A percentile compares a stretch with the other conserved stretches of the same genome.
These are phyloP conservation scores for Dichotomopilus funicola DNA, from an alignment of 2,329 filamentous ascomycete genomes.

Conservation along the genomic window DNA sequence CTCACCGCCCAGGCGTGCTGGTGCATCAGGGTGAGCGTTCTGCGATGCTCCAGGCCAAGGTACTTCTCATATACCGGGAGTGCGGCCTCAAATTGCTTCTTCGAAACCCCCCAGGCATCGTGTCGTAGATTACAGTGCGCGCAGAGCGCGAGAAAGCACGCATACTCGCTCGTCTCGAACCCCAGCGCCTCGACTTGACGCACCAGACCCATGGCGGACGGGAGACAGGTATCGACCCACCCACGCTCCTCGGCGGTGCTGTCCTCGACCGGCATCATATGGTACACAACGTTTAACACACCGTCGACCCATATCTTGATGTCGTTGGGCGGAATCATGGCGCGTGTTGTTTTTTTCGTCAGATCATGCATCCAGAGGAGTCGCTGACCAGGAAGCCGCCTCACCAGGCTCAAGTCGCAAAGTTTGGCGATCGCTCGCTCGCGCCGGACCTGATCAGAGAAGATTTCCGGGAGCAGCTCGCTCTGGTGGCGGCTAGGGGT, in stretches of 20 bases:
- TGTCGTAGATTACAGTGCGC: background rate
- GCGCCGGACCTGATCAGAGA: background rate
- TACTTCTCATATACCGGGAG: background rate
- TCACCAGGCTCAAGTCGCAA: background rate
- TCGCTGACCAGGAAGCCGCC: background rate
- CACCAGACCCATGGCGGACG: background rate
- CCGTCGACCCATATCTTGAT: background rate
- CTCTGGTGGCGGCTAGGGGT: background rate
- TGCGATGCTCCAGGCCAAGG: background rate
- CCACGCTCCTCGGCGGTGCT: background rate
- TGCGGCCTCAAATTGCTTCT: background rate
- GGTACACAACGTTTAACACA: background rate
- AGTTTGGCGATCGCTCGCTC: background rate
- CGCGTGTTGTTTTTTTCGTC: background rate
- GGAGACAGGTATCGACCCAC: background rate
- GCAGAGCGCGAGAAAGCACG: background rate
- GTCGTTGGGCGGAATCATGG: background rate
- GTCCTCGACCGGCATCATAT: background rate
- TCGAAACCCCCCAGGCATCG: background rate
- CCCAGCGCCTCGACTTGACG: background rate
- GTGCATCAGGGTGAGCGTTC: background rate
- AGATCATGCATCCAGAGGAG: background rate
- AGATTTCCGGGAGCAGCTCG: background rate
- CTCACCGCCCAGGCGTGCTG: background rate
- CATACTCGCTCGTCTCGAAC: background rate